These are phyloP conservation scores for Metschnikowia hibisci DNA, from an alignment of 805 yeast species.

Conservation along the genomic window DNA sequence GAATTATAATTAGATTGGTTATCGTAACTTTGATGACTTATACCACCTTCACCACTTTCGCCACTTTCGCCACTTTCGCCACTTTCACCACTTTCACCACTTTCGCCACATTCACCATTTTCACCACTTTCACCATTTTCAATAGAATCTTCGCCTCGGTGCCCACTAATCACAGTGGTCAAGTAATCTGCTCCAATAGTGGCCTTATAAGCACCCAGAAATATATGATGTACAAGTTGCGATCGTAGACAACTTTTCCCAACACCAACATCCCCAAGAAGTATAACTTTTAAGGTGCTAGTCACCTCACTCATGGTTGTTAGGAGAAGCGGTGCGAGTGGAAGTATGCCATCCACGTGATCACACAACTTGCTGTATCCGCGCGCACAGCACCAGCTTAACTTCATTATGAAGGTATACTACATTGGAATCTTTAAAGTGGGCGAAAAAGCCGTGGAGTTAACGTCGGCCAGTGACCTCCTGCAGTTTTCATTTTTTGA, in stretches of 20 bases:
- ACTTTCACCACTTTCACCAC: no score
- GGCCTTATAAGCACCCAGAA: slow-evolving; percentile 53
- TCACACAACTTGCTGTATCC: background rate
- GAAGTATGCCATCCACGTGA: background rate
- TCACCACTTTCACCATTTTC: no score
- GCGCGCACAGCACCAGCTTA: slow-evolving; percentile 1
- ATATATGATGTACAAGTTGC: slow-evolving; percentile 52
- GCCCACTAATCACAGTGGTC: slow-evolving; percentile 34
- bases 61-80: no score
- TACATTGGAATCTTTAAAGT: slow-evolving; percentile 84
- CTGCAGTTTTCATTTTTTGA: slow-evolving; percentile 88
- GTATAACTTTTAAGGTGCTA: slow-evolving; percentile 43
- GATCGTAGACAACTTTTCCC: slow-evolving; percentile 57
- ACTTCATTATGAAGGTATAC: slow-evolving; percentile 69
- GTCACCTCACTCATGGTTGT: background rate
- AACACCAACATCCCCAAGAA: slow-evolving; percentile 56
- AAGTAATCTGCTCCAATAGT: slow-evolving; percentile 59
- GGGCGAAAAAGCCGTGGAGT: slow-evolving; percentile 65
- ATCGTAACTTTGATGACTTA: no score
- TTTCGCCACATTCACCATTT: no score
- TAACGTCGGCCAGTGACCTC: slow-evolving; percentile 76
- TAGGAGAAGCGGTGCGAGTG: background rate
- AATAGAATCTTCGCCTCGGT: no score
- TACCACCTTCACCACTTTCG: no score
- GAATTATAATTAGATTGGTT: no score